Percentiles rank a stretch among this genome's conserved stretches.
Conservation (phyloP, 441 rosid species). For the Hypseocharis bilobata region DNA sequence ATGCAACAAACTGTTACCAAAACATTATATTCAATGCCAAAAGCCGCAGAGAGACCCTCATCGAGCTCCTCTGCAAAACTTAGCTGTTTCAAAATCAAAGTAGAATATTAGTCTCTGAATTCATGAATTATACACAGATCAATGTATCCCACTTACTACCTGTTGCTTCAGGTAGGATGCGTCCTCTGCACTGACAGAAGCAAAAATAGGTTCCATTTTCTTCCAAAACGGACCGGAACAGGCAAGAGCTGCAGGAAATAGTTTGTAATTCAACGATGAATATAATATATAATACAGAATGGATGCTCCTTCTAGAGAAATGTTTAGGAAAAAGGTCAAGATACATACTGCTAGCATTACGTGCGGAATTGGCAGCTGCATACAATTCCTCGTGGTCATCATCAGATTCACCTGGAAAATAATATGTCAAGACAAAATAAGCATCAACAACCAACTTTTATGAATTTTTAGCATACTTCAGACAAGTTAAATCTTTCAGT, state of each 20-base stretch:
- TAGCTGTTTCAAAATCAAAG: slow-evolving; percentile 9
- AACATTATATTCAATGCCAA: slow-evolving; percentile 3
- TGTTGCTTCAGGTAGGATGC: slow-evolving; percentile 64
- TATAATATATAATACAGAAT: not conserved
- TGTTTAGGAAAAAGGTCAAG: slow-evolving; percentile 8
- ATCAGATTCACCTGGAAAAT: slow-evolving; percentile 68
- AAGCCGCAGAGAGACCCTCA: not conserved
- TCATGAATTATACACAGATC: slow-evolving; percentile 9
- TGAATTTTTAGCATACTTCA: not conserved
- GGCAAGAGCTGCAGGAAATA: slow-evolving; percentile 43
- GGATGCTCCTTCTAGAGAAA: not conserved
- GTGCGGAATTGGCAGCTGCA: slow-evolving; percentile 75
- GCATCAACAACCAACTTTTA: not conserved
- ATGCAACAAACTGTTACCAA: not conserved
- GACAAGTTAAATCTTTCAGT: not conserved
- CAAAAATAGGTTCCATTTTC: slow-evolving; percentile 65
- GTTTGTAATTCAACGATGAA: not conserved
- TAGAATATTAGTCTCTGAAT: not conserved
- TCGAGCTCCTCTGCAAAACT: slow-evolving; percentile 2
- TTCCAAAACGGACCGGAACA: slow-evolving; percentile 77
- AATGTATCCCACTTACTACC: slow-evolving; percentile 33
- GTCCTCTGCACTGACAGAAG: slow-evolving; percentile 54
- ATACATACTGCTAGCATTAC: slow-evolving; percentile 52
- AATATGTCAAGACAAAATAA: slow-evolving; percentile 7
- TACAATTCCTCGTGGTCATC: slow-evolving; percentile 76